These are phyloP conservation scores for Neurospora tetrasperma DNA, from an alignment of 495 filamentous ascomycete species.

Conservation along the genomic window DNA sequence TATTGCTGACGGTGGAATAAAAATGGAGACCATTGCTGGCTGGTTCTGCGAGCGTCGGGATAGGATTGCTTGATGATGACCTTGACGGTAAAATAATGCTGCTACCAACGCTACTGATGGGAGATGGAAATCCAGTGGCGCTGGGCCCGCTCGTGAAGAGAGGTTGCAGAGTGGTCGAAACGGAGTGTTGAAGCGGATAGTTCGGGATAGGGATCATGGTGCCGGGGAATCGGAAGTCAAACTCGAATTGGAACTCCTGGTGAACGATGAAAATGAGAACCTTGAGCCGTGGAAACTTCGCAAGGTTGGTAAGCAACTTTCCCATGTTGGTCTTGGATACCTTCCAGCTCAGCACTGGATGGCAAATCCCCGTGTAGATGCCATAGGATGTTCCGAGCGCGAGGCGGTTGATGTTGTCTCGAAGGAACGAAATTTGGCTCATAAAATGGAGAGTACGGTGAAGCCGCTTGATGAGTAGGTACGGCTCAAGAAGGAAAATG, in stretches of 20 bases:
- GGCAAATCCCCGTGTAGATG: constrained; percentile 34
- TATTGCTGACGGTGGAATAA: neutral
- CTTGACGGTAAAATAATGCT: neutral
- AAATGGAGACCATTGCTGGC: neutral
- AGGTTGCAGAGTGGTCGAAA: neutral
- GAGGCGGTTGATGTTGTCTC: constrained; percentile 31
- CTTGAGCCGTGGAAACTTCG: constrained; percentile 32
- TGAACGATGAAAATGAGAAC: constrained; percentile 37
- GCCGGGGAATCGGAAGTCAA: constrained; percentile 27
- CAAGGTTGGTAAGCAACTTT: constrained; percentile 32
- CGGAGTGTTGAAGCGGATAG: neutral
- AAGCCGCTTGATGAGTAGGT: constrained; percentile 38
- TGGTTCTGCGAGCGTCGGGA: neutral
- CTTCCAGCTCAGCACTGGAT: constrained; percentile 35
- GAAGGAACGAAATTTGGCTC: constrained; percentile 36
- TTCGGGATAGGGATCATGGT: constrained; percentile 18
- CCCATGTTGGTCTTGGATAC: constrained; percentile 40
- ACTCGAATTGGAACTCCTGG: constrained; percentile 38
- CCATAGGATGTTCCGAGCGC: constrained; percentile 40
- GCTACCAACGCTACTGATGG: constrained; percentile 1
- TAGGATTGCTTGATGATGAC: neutral
- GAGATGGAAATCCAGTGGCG: constrained; percentile 5
- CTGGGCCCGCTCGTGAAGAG: neutral
- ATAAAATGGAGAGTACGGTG: constrained; percentile 38
- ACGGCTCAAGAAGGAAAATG: constrained; percentile 40